Evolutionary conservation across 1,284 basidiomycete species (phyloP), one percentile per base, ranked within the genome.

Genomic region (Takashimella tepidaria): DNA sequence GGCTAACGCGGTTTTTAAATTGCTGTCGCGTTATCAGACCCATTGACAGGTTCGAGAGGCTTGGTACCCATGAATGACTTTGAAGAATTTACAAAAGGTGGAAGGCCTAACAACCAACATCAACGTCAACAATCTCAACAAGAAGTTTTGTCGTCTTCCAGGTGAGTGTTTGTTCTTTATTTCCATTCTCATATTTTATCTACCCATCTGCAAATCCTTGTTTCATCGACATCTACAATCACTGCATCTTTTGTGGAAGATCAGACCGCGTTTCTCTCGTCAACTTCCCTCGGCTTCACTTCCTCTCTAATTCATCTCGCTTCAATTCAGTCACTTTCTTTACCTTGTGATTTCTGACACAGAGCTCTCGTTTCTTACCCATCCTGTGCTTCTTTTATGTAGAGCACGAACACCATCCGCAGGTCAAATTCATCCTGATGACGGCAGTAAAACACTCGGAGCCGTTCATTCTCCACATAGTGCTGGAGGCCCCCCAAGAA

Each of bases 41-140:
- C 96, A 16, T 81, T 93, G 64, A 87, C 88, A 11, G 89, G 90
- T 42, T 87, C 92, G 4, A 82, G 96, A 55, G 96, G 96, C 4
- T 81, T 93, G 40, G 96, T 98, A 1, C 92, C 92, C 31, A 84
- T 84, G 63, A 70, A 79, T 49, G 80, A 87, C 77, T 97, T 96
- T 65, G 92, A 96, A 69, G 88, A 92, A 67, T 88, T 92, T 69
- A 80, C 80, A 61, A 92, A 90, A 75, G 84, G 83, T n/a, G 70
- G 70, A 21, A 59, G 58, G 48, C 57, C 31, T 8, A 37, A 8
- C 31, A 37, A 37, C 31, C 31, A 37, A 16, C 31, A 37, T 37
- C 31, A 37, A 16, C 31, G 31, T 37, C 31, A 37, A 37, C 31
- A 37, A 37, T 37, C 31, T 8, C 31, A 37, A 37, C 45, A 31